Evolutionary conservation across 179 eudicot genomes (phyloP).

Genomic region (Actinidia chinensis): DNA sequence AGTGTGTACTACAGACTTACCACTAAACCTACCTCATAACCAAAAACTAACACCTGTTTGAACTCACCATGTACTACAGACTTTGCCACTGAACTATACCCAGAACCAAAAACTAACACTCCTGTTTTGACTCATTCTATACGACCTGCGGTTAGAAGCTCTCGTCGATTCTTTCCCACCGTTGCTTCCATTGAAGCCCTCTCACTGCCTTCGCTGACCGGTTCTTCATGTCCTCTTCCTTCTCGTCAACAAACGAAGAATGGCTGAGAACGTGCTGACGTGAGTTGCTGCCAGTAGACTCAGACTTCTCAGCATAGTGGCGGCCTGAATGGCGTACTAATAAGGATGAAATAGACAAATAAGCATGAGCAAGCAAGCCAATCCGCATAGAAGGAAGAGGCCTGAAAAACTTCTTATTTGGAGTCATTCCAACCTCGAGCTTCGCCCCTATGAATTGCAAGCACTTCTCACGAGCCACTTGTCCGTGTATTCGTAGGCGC

Average conservation of each 20-base stretch:
- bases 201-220: constrained; percentile 51
- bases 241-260: constrained; percentile 70
- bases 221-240: constrained; percentile 46
- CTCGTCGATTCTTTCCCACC: too few species aligned
- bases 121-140: too few species aligned
- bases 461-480: constrained; percentile 71
- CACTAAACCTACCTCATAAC: too few species aligned
- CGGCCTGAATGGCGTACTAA: constrained; percentile 38
- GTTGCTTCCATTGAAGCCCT: too few species aligned
- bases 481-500: constrained; percentile 80
- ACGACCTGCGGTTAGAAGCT: too few species aligned
- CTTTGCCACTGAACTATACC: too few species aligned
- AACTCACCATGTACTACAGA: too few species aligned
- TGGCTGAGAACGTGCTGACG: constrained; percentile 48
- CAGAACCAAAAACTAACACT: too few species aligned
- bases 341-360: constrained; percentile 38
- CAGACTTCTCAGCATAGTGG: constrained; percentile 24
- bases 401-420: constrained; percentile 83
- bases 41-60: too few species aligned
- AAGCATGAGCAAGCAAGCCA: constrained; percentile 65
- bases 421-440: constrained; percentile 61
- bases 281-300: constrained; percentile 30
- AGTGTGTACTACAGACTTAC: too few species aligned
- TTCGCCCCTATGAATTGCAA: constrained; percentile 68
- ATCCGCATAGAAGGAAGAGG: constrained; percentile 63